Base-by-base conservation (phyloP, 139 green algal genomes). In the Mesotaenium endlicherianum region DNA sequence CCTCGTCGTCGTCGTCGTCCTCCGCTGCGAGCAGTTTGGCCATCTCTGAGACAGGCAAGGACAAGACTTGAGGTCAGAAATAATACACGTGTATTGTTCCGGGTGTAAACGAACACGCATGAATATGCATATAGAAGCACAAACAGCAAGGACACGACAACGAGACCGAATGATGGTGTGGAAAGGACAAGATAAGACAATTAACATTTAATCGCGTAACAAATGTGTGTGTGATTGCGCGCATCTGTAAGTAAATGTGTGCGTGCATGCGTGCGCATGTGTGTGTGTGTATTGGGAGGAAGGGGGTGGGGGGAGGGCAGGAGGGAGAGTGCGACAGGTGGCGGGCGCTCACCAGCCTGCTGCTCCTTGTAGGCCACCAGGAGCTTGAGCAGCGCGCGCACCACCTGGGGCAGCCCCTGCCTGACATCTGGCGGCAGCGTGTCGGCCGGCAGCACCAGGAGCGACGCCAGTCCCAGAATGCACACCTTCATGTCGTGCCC, bases 401-500 rank as follows among this genome's bases (percentile, higher is more conserved):
- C 34, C 8, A 91, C 17, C 59, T 82, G 42, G 11, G 8, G 53
- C 47, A 74, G 16, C 38, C 38, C 82, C 0, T 26, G 11, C 14
- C 40, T 16, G 5, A 92, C 26, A 0, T 89, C 89, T 31, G 70
- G 14, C 0, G 83, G 70, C 53, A 92, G 44, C 50, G 20, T 26
- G 5, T 71, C 69, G 11, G 39, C 39, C 3, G 89, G 88, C 47
- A 87, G 31, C 1, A 41, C 36, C 8, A 89, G 44, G 11, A 92
- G 38, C 31, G 72, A 77, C 43, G 72, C 70, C 38, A 92, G 55
- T 0, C 84, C 89, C 5, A 92, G 70, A 17, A 80, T 49, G 72
- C 72, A 81, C 26, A 92, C 72, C 72, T 92, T 90, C 74, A 89
- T 92, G 77, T 90, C 80, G 55, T 87, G 55, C 70, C 86, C 76